phyloP scores from a whole-genome alignment of 2,329 filamentous ascomycete genomes.

The Neonectria ditissima region DNA sequence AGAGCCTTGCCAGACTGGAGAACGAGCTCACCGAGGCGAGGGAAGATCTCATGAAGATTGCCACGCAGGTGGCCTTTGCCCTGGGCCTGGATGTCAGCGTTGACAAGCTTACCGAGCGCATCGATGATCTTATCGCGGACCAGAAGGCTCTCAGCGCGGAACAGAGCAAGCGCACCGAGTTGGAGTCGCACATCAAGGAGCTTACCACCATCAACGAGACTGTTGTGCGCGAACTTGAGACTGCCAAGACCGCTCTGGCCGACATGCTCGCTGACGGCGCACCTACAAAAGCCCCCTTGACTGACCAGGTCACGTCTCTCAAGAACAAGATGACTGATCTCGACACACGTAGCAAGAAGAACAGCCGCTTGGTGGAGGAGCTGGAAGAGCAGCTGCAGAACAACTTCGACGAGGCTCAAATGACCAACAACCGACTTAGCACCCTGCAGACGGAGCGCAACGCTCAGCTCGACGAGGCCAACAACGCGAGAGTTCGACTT shows the following conservation, averaged over 20 bases:
- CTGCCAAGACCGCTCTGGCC: constrained; percentile 65
- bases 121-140: constrained; percentile 66
- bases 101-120: constrained; percentile 74
- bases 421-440: constrained; percentile 86
- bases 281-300: constrained; percentile 56
- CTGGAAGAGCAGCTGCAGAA: constrained; percentile 95
- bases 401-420: constrained; percentile 94
- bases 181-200: constrained; percentile 67
- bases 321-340: constrained; percentile 74
- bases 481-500: constrained; percentile 70
- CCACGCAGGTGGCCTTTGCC: constrained; percentile 71
- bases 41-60: constrained; percentile 73
- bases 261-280: constrained; percentile 64
- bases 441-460: constrained; percentile 81
- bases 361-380: constrained; percentile 91
- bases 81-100: constrained; percentile 73
- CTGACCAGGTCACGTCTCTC: constrained; percentile 70
- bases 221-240: constrained; percentile 71
- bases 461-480: constrained; percentile 82
- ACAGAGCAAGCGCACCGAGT: constrained; percentile 68
- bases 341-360: constrained; percentile 84
- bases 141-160: constrained; percentile 71
- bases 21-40: constrained; percentile 73
- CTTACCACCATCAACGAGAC: constrained; percentile 69
- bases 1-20: constrained; percentile 67